A percentile compares a stretch with the other conserved stretches of the same genome.
Evolutionary conservation across 495 filamentous ascomycete species (phyloP).

Genomic region (Achaetomiella virescens): DNA sequence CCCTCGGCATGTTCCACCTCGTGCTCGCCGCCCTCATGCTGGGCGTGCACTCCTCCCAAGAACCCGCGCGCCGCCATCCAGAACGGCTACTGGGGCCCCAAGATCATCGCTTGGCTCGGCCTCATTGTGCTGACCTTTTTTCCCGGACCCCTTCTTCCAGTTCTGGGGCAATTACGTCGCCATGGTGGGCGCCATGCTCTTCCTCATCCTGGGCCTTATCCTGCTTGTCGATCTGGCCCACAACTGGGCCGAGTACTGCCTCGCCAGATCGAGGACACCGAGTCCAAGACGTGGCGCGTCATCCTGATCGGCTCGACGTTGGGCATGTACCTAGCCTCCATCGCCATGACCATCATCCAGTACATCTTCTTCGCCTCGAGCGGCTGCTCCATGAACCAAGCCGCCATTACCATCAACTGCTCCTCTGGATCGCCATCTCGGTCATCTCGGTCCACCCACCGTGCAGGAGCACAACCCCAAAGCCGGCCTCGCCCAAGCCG

Average conservation of each 20-base stretch:
- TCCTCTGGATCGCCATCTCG: conserved; percentile 77
- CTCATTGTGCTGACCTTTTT: conserved; percentile 90
- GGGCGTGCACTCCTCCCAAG: conserved; percentile 79
- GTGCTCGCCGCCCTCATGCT: conserved; percentile 76
- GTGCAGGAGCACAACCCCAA: conserved; percentile 90
- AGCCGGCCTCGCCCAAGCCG: conserved; percentile 89
- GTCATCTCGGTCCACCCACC: conserved; percentile 76
- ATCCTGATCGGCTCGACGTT: conserved; percentile 88
- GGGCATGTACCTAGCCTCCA: conserved; percentile 83
- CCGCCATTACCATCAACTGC: conserved; percentile 70
- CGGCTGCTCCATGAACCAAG: conserved; percentile 92
- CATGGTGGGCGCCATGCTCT: conserved; percentile 81
- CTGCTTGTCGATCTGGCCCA: conserved; percentile 93
- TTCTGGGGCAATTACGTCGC: conserved; percentile 94
- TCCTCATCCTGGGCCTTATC: conserved; percentile 86
- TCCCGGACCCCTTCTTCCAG: conserved; percentile 92
- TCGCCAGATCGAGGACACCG: conserved; percentile 87
- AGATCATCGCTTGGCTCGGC: conserved; percentile 73
- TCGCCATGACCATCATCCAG: conserved; percentile 93
- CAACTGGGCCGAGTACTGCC: conserved; percentile 94
- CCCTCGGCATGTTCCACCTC: conserved; percentile 87
- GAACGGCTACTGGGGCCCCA: conserved; percentile 87
- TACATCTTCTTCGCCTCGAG: conserved; percentile 89
- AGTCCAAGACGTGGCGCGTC: conserved; percentile 76
- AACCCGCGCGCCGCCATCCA: conserved; percentile 83